Base-by-base conservation (phyloP, 176 grass and related monocot species). In the Musa beccarii region DNA sequence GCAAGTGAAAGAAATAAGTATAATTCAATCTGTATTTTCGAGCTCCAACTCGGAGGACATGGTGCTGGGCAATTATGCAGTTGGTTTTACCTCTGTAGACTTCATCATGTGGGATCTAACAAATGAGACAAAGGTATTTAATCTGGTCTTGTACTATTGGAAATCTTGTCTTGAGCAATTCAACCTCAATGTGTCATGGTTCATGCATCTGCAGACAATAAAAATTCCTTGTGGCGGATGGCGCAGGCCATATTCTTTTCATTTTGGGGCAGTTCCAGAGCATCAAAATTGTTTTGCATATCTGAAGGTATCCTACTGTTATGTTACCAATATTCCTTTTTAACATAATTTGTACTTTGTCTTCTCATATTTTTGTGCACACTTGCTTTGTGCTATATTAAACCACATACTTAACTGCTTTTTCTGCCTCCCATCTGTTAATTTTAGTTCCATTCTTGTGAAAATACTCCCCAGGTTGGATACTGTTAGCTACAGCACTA, bases 11-110 rank as follows among this genome's bases (percentile, higher is more conserved):
- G 94, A 98, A 54, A 75, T 98, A 78, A 87, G 90, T 69, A 91
- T 80, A 62, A 54, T 93, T 73, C 90, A 98, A 81, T 93, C 86
- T 43, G 63, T 91, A 49, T 78, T 83, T 52, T 52, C 28, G 20
- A 82, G 79, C 76, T 77, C 72, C 54, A 52, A 50, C 69, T 63
- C 76, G 66, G 83, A 79, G 63, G 63, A 72, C 26, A 73, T 75
- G n/a, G 29, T 54, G 68, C 66, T 72, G 63, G 68, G 72, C 59
- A 90, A 73, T 74, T 90, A 90, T 59, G 90, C 88, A 63, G 82
- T 93, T 85, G 94, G 94, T 78, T 98, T 98, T 61, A 98, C 88
- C 68, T 93, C 94, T 80, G 71, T 88, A 50, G 90, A 98, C 85
- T 98, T 98, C 81, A 81, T 98, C 80, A 93, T 93, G 83, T 93